Evolutionary conservation across 768 basidiomycete species (phyloP), one percentile per base, ranked within the genome.

Genomic region (Psilocybe subaeruginosa): DNA sequence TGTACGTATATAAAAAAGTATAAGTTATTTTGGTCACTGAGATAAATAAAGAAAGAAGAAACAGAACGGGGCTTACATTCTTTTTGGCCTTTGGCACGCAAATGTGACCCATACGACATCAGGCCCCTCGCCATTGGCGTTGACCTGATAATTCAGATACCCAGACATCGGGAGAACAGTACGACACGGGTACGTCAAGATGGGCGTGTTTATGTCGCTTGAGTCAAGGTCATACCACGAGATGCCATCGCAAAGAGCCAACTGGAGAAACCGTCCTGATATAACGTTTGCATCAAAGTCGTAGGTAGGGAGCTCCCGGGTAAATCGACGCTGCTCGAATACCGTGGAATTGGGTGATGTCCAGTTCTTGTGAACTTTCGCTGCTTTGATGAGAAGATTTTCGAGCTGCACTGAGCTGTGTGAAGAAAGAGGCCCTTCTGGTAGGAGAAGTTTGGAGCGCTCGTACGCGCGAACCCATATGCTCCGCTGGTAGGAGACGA

Each of bases 181-280:
- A 4, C 35, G 57, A 46, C 68, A 71, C 29, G 65, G 59, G 58
- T 68, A 71, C 43, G 43, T 59, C 58, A 69, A 52, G 37, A 71
- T 56, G 4, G 70, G 65, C 16, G 43, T 63, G 35, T 23, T 37
- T 30, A 61, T 58, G 33, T 69, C 63, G 48, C 51, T 51, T 12
- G 62, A 56, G 53, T 71, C 68, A 19, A 71, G 64, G 53, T 71
- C 68, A 49, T 68, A 71, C 68, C 70, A 71, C 29, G 66, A 64
- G 48, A 71, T 57, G 12, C 60, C 64, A 55, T 58, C 54, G 17
- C 47, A 29, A 35, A 68, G 58, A 0, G 63, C 66, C 12, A 71
- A 16, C 55, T 67, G 65, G n/a, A 71, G 63, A 54, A 69, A 71
- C 14, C 70, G 64, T 23, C 70, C 70, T 11, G 60, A 63, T 51